Percentiles rank a stretch among this genome's conserved stretches.
These are phyloP conservation scores for Trametes elegans DNA, from an alignment of 768 basidiomycete species.

Conservation along the genomic window DNA sequence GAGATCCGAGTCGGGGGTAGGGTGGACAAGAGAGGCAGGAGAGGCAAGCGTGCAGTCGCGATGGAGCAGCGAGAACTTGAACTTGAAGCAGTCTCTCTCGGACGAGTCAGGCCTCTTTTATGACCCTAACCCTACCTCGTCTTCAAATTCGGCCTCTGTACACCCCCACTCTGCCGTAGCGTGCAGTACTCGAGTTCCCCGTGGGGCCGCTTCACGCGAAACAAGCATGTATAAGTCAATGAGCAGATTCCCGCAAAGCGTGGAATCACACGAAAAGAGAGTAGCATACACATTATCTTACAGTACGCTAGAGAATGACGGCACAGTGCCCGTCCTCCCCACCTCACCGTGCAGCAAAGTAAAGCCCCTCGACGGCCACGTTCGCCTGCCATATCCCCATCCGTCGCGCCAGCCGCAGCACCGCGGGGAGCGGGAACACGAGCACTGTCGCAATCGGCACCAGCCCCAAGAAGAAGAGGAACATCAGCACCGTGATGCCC, in stretches of 20 bases:
- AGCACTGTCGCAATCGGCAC: slow-evolving; percentile 58
- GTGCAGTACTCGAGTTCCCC: no score
- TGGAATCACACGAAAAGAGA: no score
- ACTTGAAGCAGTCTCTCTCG: neutral
- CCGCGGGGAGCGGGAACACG: slow-evolving; percentile 65
- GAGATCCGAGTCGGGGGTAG: slow-evolving; percentile 17
- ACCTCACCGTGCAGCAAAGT: slow-evolving; percentile 36
- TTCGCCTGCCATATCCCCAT: slow-evolving; percentile 84
- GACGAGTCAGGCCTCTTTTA: slow-evolving; percentile 9
- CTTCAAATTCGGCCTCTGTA: neutral
- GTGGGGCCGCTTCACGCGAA: no score
- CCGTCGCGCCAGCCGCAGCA: slow-evolving; percentile 59
- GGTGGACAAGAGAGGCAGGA: neutral
- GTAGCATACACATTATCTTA: slow-evolving; percentile 15
- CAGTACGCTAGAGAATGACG: slow-evolving; percentile 12
- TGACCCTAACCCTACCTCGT: slow-evolving; percentile 14
- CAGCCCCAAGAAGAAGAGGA: slow-evolving; percentile 51
- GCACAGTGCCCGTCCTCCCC: neutral
- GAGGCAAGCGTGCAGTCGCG: no score
- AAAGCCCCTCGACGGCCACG: slow-evolving; percentile 72
- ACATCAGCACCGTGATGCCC: slow-evolving; percentile 67
- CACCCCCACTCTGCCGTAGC: neutral
- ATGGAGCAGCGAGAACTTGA: no score
- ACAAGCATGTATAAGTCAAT: no score
- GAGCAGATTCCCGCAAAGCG: no score